Base-by-base conservation (phyloP, 1,284 basidiomycete genomes). In the Fomitopsis palustris region DNA sequence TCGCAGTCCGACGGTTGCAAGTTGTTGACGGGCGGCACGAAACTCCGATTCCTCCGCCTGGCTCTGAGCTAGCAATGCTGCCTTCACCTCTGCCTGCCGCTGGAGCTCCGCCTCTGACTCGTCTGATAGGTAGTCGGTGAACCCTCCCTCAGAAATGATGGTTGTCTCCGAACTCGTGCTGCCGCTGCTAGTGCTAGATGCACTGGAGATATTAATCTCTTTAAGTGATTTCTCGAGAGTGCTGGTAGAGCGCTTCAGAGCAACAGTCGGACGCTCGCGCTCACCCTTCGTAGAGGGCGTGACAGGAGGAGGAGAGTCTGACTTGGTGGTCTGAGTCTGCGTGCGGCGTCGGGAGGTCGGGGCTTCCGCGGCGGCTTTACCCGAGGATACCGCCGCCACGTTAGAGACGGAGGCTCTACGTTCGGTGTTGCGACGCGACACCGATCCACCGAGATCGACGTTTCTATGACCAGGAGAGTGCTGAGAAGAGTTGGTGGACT, bases 71-170 rank as follows among this genome's bases (percentile, higher is more conserved):
- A 88, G 71, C 51, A 88, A 69, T 5, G 85, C 87, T 2, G 90
- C 90, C 64, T 81, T 84, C 27, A 83, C 83, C 67, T 92, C 90
- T 10, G 90, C 90, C 72, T 92, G 90, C 60, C 88, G 79, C 74
- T 92, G 90, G 57, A 92, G 73, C 71, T 92, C 90, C 43, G 85
- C 89, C 66, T 92, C 90, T 16, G 88, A 91, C 72, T 92, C 90
- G 68, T 92, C 90, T 25, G 90, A 92, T 31, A 92, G 74, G 71
- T 92, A 92, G 69, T 92, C 90, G 9, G 90, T 92, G 67, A 92
- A 92, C 14, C 85, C 88, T 9, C 90, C 90, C 66, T 92, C 90
- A 12, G 88, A 90, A 16, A 87, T 90, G 54, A 92, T 80, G 9
- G 90, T 92, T 60, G 83, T 83, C 68, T 88, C 88, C 8, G 86